Conservation (phyloP, 2,329 filamentous ascomycete genomes). For the Claviceps quebecensis region DNA sequence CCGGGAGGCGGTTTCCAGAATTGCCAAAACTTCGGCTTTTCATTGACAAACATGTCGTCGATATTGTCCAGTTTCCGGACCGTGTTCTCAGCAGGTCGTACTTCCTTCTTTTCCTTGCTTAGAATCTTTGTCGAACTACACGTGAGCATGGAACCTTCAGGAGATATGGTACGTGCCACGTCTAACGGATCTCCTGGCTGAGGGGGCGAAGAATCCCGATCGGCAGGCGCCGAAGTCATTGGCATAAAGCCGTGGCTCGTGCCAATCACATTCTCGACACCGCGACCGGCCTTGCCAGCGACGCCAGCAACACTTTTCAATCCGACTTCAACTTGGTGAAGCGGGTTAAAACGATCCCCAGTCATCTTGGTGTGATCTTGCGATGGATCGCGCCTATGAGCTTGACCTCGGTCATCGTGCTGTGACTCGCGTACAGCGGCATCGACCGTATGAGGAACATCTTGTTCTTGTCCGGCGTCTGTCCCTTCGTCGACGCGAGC, state of each 20-base stretch:
- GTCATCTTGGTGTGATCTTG: slow-evolving; percentile 4
- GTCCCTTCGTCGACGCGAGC: slow-evolving; percentile 36
- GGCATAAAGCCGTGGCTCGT: slow-evolving; percentile 40
- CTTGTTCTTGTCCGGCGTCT: slow-evolving; percentile 37
- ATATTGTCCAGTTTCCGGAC: slow-evolving; percentile 35
- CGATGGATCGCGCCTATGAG: neutral
- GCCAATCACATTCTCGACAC: slow-evolving; percentile 37
- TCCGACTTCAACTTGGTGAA: slow-evolving; percentile 35
- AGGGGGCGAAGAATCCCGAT: slow-evolving; percentile 9
- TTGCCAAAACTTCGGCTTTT: slow-evolving; percentile 40
- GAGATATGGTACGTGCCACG: slow-evolving; percentile 20
- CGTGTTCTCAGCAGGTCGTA: slow-evolving; percentile 28
- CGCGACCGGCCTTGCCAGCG: slow-evolving; percentile 31
- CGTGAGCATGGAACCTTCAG: slow-evolving; percentile 24
- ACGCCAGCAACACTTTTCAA: slow-evolving; percentile 29
- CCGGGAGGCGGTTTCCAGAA: slow-evolving; percentile 52
- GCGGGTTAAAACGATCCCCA: slow-evolving; percentile 15
- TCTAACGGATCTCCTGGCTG: slow-evolving; percentile 18
- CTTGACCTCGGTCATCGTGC: slow-evolving; percentile 5
- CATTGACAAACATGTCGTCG: slow-evolving; percentile 33
- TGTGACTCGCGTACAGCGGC: slow-evolving; percentile 29
- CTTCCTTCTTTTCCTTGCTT: neutral
- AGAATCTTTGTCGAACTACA: slow-evolving; percentile 21
- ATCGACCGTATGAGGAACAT: slow-evolving; percentile 37
- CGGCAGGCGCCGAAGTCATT: slow-evolving; percentile 8